A percentile compares a stretch with the other conserved stretches of the same genome.
Evolutionary conservation across 2,329 filamentous ascomycete genomes (phyloP).

Genomic region (Xylariaceae sp.): DNA sequence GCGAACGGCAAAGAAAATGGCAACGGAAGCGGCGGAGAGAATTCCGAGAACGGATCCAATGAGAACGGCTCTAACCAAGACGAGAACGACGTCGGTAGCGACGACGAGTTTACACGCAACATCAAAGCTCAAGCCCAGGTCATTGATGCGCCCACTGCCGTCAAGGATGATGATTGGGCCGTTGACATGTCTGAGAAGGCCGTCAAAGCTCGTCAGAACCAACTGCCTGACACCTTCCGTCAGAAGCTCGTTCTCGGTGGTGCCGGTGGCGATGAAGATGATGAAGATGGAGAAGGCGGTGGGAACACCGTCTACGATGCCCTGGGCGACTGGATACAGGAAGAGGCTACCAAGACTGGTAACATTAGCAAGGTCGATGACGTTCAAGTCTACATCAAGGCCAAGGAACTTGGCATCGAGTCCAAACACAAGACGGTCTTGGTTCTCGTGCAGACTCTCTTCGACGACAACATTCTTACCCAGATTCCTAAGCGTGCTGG

Average conservation of each 20-base stretch:
- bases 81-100: conserved; percentile 68
- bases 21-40: conserved; percentile 59
- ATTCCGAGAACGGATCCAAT: conserved; percentile 58
- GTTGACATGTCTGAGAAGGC: conserved; percentile 96
- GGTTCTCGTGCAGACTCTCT: conserved; percentile 89
- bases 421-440: conserved; percentile 88
- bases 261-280: conserved; percentile 56
- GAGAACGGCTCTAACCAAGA: conserved; percentile 45
- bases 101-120: conserved; percentile 86
- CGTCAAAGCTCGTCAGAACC: conserved; percentile 88
- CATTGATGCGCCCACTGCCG: conserved; percentile 50
- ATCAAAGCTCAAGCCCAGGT: conserved; percentile 60
- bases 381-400: conserved; percentile 91
- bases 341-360: conserved; percentile 66
- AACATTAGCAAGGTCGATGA: conserved; percentile 77
- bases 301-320: conserved; percentile 79
- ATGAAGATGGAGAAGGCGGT: conserved; percentile 74
- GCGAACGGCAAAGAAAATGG: conserved; percentile 52
- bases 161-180: conserved; percentile 88
- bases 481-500: conserved; percentile 80
- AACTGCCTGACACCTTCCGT: conserved; percentile 93
- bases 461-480: conserved; percentile 82
- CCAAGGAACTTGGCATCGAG: conserved; percentile 93
- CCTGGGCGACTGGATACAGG: conserved; percentile 87
- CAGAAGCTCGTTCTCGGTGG: conserved; percentile 75